Evolutionary conservation across 1,139 yeast genomes (phyloP).

Genomic region (Saccharomyces uvarum): DNA sequence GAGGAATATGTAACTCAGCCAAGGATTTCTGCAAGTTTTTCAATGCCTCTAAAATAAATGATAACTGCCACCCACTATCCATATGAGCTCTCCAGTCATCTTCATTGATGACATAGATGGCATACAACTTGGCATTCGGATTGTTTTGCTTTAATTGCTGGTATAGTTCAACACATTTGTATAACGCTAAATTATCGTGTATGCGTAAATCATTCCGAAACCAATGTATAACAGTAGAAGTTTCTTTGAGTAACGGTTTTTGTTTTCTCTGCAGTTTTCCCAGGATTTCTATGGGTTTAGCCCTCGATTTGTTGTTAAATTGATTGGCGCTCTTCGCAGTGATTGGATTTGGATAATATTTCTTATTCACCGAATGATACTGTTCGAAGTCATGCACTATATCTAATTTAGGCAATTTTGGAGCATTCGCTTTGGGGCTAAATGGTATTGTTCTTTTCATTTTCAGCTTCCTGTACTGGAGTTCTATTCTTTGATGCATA

Average conservation of each 20-base stretch:
- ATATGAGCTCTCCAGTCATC: constrained; percentile 39
- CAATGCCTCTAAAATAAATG: constrained; percentile 36
- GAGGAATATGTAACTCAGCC: background rate
- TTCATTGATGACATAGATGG: constrained; percentile 38
- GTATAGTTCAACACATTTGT: constrained; percentile 33
- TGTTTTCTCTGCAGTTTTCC: background rate
- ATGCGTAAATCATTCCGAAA: constrained; percentile 40
- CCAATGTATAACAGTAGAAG: constrained; percentile 33
- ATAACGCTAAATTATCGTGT: constrained; percentile 38
- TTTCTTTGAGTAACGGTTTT: background rate
- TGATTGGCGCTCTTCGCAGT: constrained; percentile 9
- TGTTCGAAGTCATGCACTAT: background rate
- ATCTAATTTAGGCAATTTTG: background rate
- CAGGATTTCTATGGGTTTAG: background rate
- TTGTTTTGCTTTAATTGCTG: constrained; percentile 9
- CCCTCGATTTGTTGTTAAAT: background rate
- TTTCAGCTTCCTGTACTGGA: too few relatives aligned
- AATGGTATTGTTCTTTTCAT: background rate
- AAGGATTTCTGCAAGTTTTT: constrained; percentile 25
- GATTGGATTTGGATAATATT: constrained; percentile 9
- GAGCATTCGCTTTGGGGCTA: background rate
- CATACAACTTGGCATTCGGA: constrained; percentile 31
- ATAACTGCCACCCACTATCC: constrained; percentile 39
- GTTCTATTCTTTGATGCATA: too few relatives aligned
- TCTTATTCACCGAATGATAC: background rate